These are phyloP conservation scores for Talaromyces ruber DNA, from an alignment of 495 filamentous ascomycete genomes.

Conservation along the genomic window DNA sequence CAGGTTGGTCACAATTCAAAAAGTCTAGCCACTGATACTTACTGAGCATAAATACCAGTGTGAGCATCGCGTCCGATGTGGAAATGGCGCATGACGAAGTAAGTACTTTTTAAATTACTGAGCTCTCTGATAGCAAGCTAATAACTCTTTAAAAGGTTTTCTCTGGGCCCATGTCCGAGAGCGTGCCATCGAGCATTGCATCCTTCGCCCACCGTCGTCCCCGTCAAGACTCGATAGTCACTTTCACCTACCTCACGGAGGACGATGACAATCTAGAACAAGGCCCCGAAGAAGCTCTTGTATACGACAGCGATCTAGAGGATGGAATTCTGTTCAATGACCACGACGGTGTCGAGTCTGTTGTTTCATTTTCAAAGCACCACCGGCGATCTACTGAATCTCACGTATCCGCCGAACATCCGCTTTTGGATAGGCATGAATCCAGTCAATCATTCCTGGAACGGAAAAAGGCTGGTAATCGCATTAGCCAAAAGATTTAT, in stretches of 20 bases:
- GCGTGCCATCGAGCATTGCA: constrained; percentile 80
- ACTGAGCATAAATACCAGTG: constrained; percentile 20
- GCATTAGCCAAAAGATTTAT: constrained; percentile 80
- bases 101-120: constrained; percentile 9
- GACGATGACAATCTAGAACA: constrained; percentile 43
- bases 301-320: constrained; percentile 47
- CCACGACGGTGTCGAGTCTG: constrained; percentile 10
- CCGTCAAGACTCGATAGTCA: constrained; percentile 75
- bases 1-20: constrained; percentile 35
- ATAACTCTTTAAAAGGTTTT: constrained; percentile 54
- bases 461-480: constrained; percentile 43
- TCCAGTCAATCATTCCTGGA: constrained; percentile 50
- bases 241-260: constrained; percentile 79
- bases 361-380: neutral
- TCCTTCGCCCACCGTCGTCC: constrained; percentile 73
- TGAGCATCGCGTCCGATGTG: constrained; percentile 87
- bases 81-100: constrained; percentile 98
- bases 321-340: constrained; percentile 27
- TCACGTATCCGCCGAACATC: constrained; percentile 57
- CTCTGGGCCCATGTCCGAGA: constrained; percentile 88
- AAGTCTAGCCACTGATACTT: neutral
- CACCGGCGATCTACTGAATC: constrained; percentile 34
- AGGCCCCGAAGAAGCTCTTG: constrained; percentile 43
- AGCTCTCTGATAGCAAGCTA: neutral
- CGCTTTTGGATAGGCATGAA: constrained; percentile 58